phyloP scores from a whole-genome alignment of 805 yeast species.

The Saccharomycopsis guyanensis region DNA sequence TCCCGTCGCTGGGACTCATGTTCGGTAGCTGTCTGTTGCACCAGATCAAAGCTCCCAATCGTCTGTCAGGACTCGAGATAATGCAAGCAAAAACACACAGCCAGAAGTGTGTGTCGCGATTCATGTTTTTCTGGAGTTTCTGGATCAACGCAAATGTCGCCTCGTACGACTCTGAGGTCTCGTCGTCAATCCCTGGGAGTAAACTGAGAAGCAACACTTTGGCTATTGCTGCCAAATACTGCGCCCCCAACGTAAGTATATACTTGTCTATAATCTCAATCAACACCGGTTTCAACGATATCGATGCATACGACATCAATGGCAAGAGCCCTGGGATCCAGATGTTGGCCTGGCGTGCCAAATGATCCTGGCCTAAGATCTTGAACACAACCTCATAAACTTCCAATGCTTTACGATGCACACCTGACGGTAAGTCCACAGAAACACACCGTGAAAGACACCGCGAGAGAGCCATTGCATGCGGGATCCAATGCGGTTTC shows the following conservation, averaged over 20 bases:
- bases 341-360: constrained; percentile 48
- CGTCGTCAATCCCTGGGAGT: constrained; percentile 88
- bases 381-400: constrained; percentile 67
- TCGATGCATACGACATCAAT: constrained; percentile 78
- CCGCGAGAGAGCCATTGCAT: constrained; percentile 54
- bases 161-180: constrained; percentile 72
- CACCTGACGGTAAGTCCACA: constrained; percentile 86
- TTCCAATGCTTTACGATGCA: constrained; percentile 80
- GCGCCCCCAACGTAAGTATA: constrained; percentile 45
- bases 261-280: constrained; percentile 52
- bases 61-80: constrained; percentile 69
- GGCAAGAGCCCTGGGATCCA: constrained; percentile 97
- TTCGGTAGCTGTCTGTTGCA: constrained; percentile 58
- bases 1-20: constrained; percentile 29
- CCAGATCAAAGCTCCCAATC: constrained; percentile 82
- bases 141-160: constrained; percentile 56
- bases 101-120: constrained; percentile 79
- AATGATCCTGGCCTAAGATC: constrained; percentile 46
- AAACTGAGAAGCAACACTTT: constrained; percentile 68
- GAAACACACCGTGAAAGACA: constrained; percentile 73
- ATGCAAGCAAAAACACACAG: constrained; percentile 66
- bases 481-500: constrained; percentile 53
- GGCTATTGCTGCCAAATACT: constrained; percentile 44
- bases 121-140: constrained; percentile 44
- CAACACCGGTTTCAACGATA: constrained; percentile 76